These are phyloP conservation scores for Tolypocladium ovalisporum DNA, from an alignment of 2,329 filamentous ascomycete species.

Conservation along the genomic window DNA sequence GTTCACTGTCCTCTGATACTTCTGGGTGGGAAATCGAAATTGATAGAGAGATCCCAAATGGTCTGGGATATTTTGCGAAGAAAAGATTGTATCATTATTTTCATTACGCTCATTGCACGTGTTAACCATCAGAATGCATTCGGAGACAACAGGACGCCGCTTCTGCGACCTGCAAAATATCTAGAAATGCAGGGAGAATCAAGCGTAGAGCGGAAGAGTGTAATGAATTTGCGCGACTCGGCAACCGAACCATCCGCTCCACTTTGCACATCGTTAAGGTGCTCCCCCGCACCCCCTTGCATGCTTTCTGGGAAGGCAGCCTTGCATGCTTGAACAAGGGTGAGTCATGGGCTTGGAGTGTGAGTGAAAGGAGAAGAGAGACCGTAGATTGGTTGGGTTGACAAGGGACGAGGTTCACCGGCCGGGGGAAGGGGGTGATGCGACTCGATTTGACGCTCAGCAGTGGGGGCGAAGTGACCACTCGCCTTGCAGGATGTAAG, in stretches of 20 bases:
- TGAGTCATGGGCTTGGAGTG: not conserved
- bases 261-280: no score
- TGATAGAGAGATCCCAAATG: no score
- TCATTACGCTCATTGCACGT: slow-evolving; percentile 1
- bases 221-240: no score
- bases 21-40: no score
- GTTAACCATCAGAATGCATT: not conserved
- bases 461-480: not conserved
- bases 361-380: not conserved
- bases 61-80: not conserved
- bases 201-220: not conserved
- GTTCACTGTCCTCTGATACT: no score
- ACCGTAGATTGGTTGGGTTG: no score
- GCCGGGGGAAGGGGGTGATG: not conserved
- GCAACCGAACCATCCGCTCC: not conserved
- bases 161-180: not conserved
- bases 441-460: not conserved
- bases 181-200: not conserved
- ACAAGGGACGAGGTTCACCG: no score
- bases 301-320: not conserved
- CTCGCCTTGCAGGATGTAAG: not conserved
- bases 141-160: not conserved
- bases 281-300: no score
- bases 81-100: slow-evolving; percentile 2
- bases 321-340: not conserved